These are phyloP conservation scores for Candida tammaniensis DNA, from an alignment of 805 yeast genomes.

Conservation along the genomic window DNA sequence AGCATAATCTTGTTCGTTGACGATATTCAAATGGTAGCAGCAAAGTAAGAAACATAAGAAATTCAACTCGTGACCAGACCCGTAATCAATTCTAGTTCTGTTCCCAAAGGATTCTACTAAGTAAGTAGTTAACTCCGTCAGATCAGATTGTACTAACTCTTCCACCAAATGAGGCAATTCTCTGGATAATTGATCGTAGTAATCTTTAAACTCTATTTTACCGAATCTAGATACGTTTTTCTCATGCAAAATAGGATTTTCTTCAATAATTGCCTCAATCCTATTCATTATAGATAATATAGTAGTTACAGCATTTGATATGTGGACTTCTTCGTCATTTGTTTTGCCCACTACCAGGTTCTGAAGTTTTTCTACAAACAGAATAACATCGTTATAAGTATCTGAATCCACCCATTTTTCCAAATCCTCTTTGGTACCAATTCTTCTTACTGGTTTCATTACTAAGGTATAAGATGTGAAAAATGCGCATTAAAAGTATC, in stretches of 20 bases:
- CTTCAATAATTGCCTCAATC: constrained; percentile 43
- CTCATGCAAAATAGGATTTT: constrained; percentile 67
- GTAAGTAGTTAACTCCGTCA: constrained; percentile 55
- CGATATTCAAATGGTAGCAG: constrained; percentile 41
- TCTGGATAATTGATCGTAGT: constrained; percentile 61
- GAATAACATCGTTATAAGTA: constrained; percentile 49
- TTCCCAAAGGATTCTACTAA: constrained; percentile 80
- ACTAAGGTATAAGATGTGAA: no score
- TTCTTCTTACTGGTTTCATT: constrained; percentile 27
- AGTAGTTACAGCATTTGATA: constrained; percentile 28
- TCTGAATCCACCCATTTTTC: constrained; percentile 53
- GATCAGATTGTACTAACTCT: constrained; percentile 3
- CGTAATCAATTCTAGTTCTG: constrained; percentile 84
- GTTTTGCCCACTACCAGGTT: constrained; percentile 63
- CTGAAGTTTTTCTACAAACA: constrained; percentile 58
- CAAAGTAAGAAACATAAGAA: constrained; percentile 68
- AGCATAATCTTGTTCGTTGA: constrained; percentile 39
- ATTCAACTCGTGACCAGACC: constrained; percentile 95
- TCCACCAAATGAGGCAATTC: constrained; percentile 17
- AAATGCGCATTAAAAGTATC: no score
- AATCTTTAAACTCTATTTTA: constrained; percentile 80
- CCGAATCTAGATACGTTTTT: constrained; percentile 78
- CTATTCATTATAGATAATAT: constrained; percentile 40
- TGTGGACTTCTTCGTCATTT: constrained; percentile 42
- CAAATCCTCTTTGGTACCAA: constrained; percentile 59